Evolutionary conservation across 2,329 filamentous ascomycete species (phyloP).

Genomic region (Aphanocladium album): DNA sequence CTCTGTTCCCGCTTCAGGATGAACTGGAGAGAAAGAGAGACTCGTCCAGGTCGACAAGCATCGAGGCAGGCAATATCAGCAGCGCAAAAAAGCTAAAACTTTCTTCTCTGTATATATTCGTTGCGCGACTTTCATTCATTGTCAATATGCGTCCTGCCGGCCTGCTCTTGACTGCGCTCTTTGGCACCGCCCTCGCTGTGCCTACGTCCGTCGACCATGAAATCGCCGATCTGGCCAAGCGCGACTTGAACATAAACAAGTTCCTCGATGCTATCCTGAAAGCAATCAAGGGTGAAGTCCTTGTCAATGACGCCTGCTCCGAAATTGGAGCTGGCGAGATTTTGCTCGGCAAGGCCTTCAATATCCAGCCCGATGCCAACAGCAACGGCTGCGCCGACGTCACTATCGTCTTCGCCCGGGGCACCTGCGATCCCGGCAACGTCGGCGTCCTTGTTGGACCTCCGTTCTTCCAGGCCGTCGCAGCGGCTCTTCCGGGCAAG

Average conservation of each 20-base stretch:
- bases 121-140: not conserved
- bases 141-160: not conserved
- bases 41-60: not conserved
- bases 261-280: slow-evolving; percentile 3
- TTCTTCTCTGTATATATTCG: not conserved
- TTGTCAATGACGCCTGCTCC: slow-evolving; percentile 15
- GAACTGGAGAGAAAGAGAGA: too few species aligned
- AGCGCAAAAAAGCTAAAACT: not conserved
- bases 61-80: not conserved
- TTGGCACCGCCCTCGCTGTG: slow-evolving; percentile 4
- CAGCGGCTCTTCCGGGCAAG: slow-evolving; percentile 8
- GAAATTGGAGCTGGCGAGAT: slow-evolving; percentile 15
- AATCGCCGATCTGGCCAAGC: not conserved
- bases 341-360: slow-evolving; percentile 13
- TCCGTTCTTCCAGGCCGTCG: slow-evolving; percentile 22
- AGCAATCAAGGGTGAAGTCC: slow-evolving; percentile 15
- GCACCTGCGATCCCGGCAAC: slow-evolving; percentile 27
- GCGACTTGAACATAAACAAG: slow-evolving; percentile 5
- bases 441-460: slow-evolving; percentile 25
- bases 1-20: not conserved
- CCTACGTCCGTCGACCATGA: slow-evolving; percentile 1
- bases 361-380: slow-evolving; percentile 15
- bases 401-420: slow-evolving; percentile 25
- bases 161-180: slow-evolving; percentile 5
- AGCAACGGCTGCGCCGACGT: slow-evolving; percentile 22